Percentiles rank a stretch among this genome's conserved stretches.
phyloP scores from a whole-genome alignment of 169 alveolate genomes.

The Amoebophrya sp. region DNA sequence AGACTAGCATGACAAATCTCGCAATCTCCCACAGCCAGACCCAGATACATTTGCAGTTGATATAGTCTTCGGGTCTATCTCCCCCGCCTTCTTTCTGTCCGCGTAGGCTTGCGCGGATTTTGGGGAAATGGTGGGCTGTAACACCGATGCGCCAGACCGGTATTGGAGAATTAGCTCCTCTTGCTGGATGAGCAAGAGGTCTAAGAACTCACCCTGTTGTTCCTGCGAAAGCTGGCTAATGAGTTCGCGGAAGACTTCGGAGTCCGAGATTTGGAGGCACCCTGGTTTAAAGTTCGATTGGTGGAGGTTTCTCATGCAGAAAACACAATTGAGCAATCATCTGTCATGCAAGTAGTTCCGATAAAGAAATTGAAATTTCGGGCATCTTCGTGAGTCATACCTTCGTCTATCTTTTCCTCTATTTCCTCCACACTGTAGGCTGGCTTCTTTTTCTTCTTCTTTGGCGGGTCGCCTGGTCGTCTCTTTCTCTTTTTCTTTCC shows the following conservation, averaged over 20 bases:
- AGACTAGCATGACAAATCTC: too few species aligned
- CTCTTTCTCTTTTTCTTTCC: background rate
- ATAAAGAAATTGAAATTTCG: too few species aligned
- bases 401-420: background rate
- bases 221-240: background rate
- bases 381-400: too few species aligned
- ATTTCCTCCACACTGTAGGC: background rate
- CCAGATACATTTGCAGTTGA: too few species aligned
- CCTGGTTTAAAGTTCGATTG: too few species aligned
- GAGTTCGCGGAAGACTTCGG: background rate
- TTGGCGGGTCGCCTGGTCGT: background rate
- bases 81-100: background rate
- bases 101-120: background rate
- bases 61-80: background rate
- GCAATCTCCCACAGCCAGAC: too few species aligned
- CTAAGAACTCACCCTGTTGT: background rate
- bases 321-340: too few species aligned
- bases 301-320: too few species aligned
- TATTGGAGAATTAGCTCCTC: background rate
- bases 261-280: background rate
- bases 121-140: background rate
- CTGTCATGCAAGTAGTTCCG: too few species aligned
- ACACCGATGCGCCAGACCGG: background rate
- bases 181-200: background rate
- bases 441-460: background rate